These are phyloP conservation scores for Pyrus communis DNA, from an alignment of 306 rosid species.

Conservation along the genomic window DNA sequence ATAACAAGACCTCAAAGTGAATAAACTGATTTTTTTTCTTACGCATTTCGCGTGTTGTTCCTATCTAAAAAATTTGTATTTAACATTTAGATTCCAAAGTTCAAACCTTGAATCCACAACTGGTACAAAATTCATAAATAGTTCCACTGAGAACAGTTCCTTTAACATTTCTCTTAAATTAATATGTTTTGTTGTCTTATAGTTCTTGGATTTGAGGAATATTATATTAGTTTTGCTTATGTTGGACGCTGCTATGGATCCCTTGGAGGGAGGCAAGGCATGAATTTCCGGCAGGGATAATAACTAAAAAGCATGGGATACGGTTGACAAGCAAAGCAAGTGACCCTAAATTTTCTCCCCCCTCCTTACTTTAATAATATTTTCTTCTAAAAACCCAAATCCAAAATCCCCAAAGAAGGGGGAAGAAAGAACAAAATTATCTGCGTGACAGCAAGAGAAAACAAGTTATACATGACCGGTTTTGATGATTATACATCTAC, in stretches of 20 bases:
- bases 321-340: constrained; percentile 47
- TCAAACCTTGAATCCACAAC: no score
- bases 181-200: constrained; percentile 22
- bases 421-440: constrained; percentile 22
- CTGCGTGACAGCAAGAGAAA: not conserved
- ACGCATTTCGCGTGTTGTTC: rapidly evolving
- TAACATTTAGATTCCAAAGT: no score
- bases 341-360: constrained; percentile 32
- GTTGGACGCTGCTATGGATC: constrained; percentile 49
- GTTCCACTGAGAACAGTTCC: no score
- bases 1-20: no score
- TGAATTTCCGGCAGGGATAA: constrained; percentile 82
- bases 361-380: not conserved
- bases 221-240: constrained; percentile 38
- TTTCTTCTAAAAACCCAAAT: constrained; percentile 15
- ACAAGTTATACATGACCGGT: not conserved
- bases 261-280: constrained; percentile 72
- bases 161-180: not conserved
- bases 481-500: not conserved
- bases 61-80: no score
- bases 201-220: constrained; percentile 21
- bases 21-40: no score
- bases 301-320: constrained; percentile 51
- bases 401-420: constrained; percentile 23
- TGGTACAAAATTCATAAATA: no score